Conservation (phyloP, 2,329 filamentous ascomycete species). For the Aspergillus japonicus region DNA sequence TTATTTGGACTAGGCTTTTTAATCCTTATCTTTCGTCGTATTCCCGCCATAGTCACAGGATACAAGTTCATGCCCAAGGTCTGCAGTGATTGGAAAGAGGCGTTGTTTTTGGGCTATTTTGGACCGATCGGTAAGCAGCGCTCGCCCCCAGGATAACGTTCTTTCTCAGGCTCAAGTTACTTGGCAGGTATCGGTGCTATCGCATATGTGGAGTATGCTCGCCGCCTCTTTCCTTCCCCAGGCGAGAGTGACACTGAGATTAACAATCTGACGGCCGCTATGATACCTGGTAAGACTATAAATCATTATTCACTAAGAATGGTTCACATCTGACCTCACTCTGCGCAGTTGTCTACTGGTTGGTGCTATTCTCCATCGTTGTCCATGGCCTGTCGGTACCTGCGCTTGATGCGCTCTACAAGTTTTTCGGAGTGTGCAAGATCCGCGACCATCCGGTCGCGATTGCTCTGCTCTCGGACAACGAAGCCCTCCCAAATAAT, state of each 20-base stretch:
- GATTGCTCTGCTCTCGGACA: slow-evolving; percentile 33
- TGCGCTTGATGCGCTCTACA: slow-evolving; percentile 34
- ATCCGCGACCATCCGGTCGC: slow-evolving; percentile 37
- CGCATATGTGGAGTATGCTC: slow-evolving; percentile 49
- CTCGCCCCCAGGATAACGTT: not conserved
- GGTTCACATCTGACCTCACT: not conserved
- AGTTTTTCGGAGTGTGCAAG: slow-evolving; percentile 27
- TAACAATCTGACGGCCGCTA: slow-evolving; percentile 40
- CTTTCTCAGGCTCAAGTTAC: not conserved
- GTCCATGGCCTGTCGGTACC: slow-evolving; percentile 43
- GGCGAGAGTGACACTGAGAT: slow-evolving; percentile 43
- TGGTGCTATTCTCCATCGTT: slow-evolving; percentile 44
- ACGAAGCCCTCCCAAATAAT: slow-evolving; percentile 38
- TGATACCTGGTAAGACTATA: slow-evolving; percentile 36
- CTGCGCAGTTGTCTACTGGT: slow-evolving; percentile 46
- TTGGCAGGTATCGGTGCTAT: slow-evolving; percentile 44
- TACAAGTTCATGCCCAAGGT: slow-evolving; percentile 58
- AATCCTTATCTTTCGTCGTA: slow-evolving; percentile 56
- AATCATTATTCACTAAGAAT: too few relatives aligned
- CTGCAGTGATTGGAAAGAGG: slow-evolving; percentile 56
- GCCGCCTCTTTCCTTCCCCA: slow-evolving; percentile 44
- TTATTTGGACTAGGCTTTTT: slow-evolving; percentile 55
- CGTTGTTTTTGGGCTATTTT: slow-evolving; percentile 61
- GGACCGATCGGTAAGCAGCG: slow-evolving; percentile 41
- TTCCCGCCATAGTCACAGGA: slow-evolving; percentile 54